phyloP scores from a whole-genome alignment of 768 basidiomycete species.

The Suillus ampliporus region DNA sequence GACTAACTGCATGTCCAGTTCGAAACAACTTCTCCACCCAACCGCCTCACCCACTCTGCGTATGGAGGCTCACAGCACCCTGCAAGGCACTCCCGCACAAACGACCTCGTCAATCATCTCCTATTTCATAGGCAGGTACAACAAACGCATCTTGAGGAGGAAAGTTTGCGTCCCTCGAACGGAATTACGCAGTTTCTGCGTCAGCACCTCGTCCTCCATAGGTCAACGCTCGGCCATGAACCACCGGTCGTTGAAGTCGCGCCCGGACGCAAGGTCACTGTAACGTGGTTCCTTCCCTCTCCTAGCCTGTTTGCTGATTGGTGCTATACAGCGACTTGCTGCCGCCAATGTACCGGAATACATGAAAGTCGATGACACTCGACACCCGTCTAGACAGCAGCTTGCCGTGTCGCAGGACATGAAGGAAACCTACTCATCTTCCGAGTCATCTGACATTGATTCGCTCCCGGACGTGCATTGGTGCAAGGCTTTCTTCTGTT shows the following conservation, averaged over 20 bases:
- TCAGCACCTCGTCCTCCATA: background rate
- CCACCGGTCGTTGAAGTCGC: background rate
- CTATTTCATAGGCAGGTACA: background rate
- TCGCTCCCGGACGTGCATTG: conserved; percentile 5
- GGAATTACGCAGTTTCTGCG: background rate
- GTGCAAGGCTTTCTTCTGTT: background rate
- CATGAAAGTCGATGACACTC: background rate
- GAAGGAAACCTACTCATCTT: too few relatives aligned
- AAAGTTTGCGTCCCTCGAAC: background rate
- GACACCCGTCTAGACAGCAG: background rate
- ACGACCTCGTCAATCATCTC: background rate
- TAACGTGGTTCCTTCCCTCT: background rate
- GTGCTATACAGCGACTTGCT: background rate
- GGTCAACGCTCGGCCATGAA: background rate
- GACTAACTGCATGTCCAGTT: too few relatives aligned
- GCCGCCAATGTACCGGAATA: background rate
- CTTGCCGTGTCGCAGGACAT: background rate
- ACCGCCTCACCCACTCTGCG: background rate
- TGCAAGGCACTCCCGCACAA: background rate
- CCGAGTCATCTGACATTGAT: background rate
- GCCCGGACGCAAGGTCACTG: background rate
- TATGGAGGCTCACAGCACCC: background rate
- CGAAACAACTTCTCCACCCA: background rate
- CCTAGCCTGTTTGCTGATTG: background rate
- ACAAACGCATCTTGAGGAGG: background rate